phyloP scores from a whole-genome alignment of 768 basidiomycete species.

The Mycena pura region DNA sequence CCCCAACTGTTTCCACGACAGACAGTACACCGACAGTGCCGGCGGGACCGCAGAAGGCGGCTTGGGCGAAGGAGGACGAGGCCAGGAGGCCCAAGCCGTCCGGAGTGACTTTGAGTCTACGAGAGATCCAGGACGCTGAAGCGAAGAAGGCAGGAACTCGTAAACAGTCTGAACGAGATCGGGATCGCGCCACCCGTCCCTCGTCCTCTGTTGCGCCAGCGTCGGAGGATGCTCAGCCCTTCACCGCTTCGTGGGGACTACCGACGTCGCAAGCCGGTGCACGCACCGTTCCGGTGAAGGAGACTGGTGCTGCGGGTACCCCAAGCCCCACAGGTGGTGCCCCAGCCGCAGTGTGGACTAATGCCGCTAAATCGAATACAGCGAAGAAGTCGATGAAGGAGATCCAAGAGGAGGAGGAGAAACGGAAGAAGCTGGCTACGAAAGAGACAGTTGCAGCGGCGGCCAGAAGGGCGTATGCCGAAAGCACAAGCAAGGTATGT shows the following conservation, averaged over 20 bases:
- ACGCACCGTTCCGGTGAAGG: slow-evolving; percentile 53
- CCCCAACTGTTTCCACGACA: slow-evolving; percentile 25
- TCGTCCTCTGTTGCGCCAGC: slow-evolving; percentile 44
- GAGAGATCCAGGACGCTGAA: slow-evolving; percentile 96
- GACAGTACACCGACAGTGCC: slow-evolving; percentile 32
- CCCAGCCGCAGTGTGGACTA: slow-evolving; percentile 81
- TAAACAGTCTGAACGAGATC: slow-evolving; percentile 76
- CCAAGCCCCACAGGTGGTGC: slow-evolving; percentile 19
- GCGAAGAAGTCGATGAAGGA: slow-evolving; percentile 96
- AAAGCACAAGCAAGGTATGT: slow-evolving; percentile 75
- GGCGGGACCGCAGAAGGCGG: slow-evolving; percentile 51
- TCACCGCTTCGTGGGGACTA: slow-evolving; percentile 83
- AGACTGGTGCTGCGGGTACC: slow-evolving; percentile 40
- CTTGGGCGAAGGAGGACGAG: slow-evolving; percentile 77
- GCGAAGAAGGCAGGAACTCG: slow-evolving; percentile 79
- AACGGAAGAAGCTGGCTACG: slow-evolving; percentile 71
- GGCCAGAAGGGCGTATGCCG: slow-evolving; percentile 78
- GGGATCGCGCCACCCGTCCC: slow-evolving; percentile 63
- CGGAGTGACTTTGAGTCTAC: slow-evolving; percentile 66
- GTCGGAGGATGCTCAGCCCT: slow-evolving; percentile 63
- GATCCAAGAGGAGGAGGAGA: slow-evolving; percentile 97
- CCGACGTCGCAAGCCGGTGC: slow-evolving; percentile 82
- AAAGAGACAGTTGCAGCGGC: slow-evolving; percentile 63
- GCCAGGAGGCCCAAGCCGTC: slow-evolving; percentile 57
- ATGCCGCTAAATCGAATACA: slow-evolving; percentile 55